Evolutionary conservation across 75 land plant genomes (phyloP), one percentile per base, ranked within the genome.

Genomic region (Cryptomeria japonica): DNA sequence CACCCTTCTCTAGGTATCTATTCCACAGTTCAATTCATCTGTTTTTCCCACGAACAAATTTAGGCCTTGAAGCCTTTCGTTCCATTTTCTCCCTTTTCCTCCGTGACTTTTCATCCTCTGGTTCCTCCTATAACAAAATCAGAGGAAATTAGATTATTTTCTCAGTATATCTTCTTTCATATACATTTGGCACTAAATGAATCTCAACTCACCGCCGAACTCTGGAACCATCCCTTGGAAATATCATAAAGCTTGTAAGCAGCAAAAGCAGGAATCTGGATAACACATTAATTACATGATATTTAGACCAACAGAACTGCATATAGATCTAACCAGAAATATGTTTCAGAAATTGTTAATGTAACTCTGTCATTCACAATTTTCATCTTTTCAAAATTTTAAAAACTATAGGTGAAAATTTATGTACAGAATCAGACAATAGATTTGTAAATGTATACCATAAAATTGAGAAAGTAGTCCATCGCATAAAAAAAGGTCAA

Each of bases 11-110:
- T 31, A 32, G 36, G 14, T 9, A 73, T 73, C 34, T 12, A 73
- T 31, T 11, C 34, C 34, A 73, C 3, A 73, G 1, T 84, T 25
- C 18, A 84, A 83, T 84, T 91, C 86, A 92, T 79, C 89, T 83
- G 28, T 64, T 84, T 84, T 93, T 90, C 39, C 91, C 88, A 82
- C 88, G 89, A 2, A 89, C 41, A 73, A 91, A 87, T 86, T 94
- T 95, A 31, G 89, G 89, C 78, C 94, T 93, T 68, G 92, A 87
- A 36, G 96, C 94, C 84, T 90, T 94, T 80, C 88, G 89, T 86
- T 95, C 97, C 92, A 92, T 90, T 87, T 94, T 95, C 86, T 95
- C 96, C 88, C 96, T 92, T 78, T 95, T 96, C 92, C 92, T 93
- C 19, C 95, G 90, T 53, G 92, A 88, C 87, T 95, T 94, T 88